Evolutionary conservation across 768 basidiomycete species (phyloP).

Genomic region (Pleurotus platypus): DNA sequence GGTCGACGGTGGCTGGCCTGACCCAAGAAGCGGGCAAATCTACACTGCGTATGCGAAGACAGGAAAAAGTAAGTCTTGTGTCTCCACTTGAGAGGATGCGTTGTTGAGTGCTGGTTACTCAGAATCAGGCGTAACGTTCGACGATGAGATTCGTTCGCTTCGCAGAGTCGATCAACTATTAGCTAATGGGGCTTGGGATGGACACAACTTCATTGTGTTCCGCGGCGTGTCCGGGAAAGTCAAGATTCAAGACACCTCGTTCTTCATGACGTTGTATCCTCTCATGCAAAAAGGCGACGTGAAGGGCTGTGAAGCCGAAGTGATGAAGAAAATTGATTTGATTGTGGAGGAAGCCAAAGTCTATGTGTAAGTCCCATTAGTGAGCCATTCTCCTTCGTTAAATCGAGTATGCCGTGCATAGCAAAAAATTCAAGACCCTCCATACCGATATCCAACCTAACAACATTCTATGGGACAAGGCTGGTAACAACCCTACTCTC

Average conservation of each 20-base stretch:
- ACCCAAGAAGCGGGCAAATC: neutral
- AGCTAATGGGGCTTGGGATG: neutral
- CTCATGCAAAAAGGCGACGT: neutral
- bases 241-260: neutral
- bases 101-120: neutral
- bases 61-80: neutral
- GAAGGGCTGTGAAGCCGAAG: neutral
- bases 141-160: neutral
- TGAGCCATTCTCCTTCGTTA: neutral
- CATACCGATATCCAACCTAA: slow-evolving; percentile 1
- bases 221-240: neutral
- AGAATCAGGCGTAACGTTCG: neutral
- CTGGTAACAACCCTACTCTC: neutral
- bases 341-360: neutral
- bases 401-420: neutral
- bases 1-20: neutral
- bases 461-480: slow-evolving; percentile 4
- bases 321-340: neutral
- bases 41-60: neutral
- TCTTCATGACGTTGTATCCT: neutral
- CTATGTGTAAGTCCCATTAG: neutral
- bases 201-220: neutral
- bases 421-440: neutral
- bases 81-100: neutral
- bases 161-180: neutral